Evolutionary conservation across 768 basidiomycete species (phyloP), one percentile per base, ranked within the genome.

Genomic region (Xerocomus potaroensis): DNA sequence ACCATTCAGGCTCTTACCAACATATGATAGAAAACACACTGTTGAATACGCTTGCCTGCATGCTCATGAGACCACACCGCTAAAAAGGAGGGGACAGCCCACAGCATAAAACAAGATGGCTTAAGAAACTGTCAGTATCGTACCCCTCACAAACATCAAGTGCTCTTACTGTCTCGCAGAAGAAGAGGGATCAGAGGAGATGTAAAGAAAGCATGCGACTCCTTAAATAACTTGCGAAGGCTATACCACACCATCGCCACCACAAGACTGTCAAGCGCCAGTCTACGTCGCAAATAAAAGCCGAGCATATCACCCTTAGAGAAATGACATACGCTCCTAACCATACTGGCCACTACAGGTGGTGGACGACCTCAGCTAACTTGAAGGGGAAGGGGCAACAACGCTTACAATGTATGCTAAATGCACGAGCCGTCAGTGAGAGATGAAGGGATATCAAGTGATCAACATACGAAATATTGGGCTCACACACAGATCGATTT

Each of bases 81-180:
- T 14, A 19, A 30, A 19, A 21, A 7, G 21, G 16, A 15, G 12
- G 5, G 14, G 26, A n/a, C n/a, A 30, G 6, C 49, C 2, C 42
- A 54, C 45, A 16, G 11, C 9, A 16, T 47, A 51, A 36, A 51
- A 54, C 5, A 45, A 2, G 12, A 44, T 5, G 18, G 50, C 53
- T 54, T n/a, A 36, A 34, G 8, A 9, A 31, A 4, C 2, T 0
- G 22, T 51, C 42, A 51, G 14, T 11, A 18, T 31, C 6, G 8
- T 15, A 6, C 19, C 19, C 8, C 1, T n/a, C 26, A 41, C 15
- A 21, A 18, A 3, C 3, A 33, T 34, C 23, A 16, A 38, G n/a
- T 6, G 19, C 16, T 22, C 48, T 37, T 38, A 50, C 51, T 43
- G 12, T 52, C 51, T 1, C 56, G 40, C 12, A 51, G 23, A 21